Base-by-base conservation (phyloP, 2,329 filamentous ascomycete species). In the Colletotrichum musicola region DNA sequence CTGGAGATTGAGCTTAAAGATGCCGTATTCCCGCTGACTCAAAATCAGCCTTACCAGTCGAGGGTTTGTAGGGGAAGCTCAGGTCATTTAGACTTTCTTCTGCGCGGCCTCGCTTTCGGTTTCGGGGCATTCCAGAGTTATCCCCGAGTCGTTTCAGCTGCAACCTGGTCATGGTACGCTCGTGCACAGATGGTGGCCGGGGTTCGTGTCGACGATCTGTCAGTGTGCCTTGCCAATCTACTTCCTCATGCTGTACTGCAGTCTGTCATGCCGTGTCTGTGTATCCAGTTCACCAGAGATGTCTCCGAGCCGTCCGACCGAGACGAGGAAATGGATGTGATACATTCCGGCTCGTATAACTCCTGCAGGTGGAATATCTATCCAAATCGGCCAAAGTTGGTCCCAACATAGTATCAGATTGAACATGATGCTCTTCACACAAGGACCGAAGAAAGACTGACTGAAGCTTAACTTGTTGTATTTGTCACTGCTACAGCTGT, bases 401-500 rank as follows among this genome's bases (percentile, higher is more conserved):
- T 30, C 6, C 9, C 27, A 9, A 9, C 27, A 2, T 30, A 9
- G 30, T 35, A 9, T 35, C 10, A 10, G 6, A 35, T 4, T 35
- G 30, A 35, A 35, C 7, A 35, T 2, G 30, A 35, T 10, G 7
- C 7, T 10, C 7, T 35, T 35, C 30, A 10, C 30, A 10, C 10
- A 2, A 35, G 30, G 10, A 7, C 30, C 2, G 30, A 35, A 2
- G 30, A 10, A 35, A 35, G 7, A 35, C 9, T 3, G 12, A 10
- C 7, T 35, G 30, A 35, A 35, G 7, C 30, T 35, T 35, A 35
- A 35, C 30, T 35, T 9, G 3, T 10, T 46, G 30, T 50, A 13
- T 51, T 60, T 46, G 3, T 60, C 13, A 44, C 25, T 13, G 12
- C 54, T 64, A 68, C n/a, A 68, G 47, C 12, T 64, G 64, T 53